Evolutionary conservation across 768 basidiomycete genomes (phyloP), one percentile per base, ranked within the genome.

Genomic region (Phanerodontia chrysosporium): DNA sequence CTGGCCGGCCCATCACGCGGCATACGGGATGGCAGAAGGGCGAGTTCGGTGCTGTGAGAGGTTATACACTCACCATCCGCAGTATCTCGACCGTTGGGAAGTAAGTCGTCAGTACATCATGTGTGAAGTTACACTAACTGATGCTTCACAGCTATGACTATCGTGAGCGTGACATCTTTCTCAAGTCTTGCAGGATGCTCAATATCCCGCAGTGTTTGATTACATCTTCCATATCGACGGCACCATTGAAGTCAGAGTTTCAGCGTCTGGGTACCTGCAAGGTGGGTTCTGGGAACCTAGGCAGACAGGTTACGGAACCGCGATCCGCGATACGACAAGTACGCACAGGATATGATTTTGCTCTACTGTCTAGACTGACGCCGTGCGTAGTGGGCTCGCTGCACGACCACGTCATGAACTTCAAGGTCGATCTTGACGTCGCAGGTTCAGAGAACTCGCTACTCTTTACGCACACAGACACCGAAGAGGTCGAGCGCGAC

Each of bases 391-490:
- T 86, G 83, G 86, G 86, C 12, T 84, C 79, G 39, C 68, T 87
- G 12, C 86, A 87, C 60, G 85, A 88, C 66, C 85, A 86, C 63
- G 79, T 87, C 32, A 82, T 88, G 66, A 85, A 85, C 67, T 84
- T 76, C 70, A 83, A 82, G 70, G 80, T 87, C 62, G 86, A 88
- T 60, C 78, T 88, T 35, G 86, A 88, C 59, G 75, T 88, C 45
- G 84, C 73, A 1, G 85, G 86, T 1, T 71, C 72, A n/a, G 66
- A 73, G 12, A 88, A 87, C 71, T 83, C 84, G 24, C 69, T 86
- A 24, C 72, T 84, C 48, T 74, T 74, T 57, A 80, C 81, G 25
- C 76, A 73, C 16, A 80, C 83, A 1, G 72, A 72, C 22, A 77
- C 79, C 64, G 83, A 86, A 61, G 69, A 77, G 28, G 72, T 81